phyloP scores from a whole-genome alignment of 208 protist genomes.

The Porcisia deanei region DNA sequence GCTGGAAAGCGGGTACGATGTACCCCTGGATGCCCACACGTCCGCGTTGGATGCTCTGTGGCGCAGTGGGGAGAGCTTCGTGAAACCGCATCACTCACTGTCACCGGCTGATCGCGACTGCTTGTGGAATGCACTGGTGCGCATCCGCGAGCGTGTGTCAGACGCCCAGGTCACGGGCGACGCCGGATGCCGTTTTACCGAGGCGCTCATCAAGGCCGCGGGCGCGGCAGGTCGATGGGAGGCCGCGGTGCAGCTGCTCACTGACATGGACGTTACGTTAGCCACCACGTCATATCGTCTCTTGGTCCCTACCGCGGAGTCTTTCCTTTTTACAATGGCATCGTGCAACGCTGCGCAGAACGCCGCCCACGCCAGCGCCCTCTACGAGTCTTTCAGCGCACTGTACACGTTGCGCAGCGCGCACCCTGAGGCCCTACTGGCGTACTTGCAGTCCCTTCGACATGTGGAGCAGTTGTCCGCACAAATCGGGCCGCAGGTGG shows the following conservation, averaged over 20 bases:
- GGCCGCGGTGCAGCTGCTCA: slow-evolving; percentile 49
- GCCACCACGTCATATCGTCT: slow-evolving; percentile 46
- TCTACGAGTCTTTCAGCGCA: slow-evolving; percentile 36
- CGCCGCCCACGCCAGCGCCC: slow-evolving; percentile 48
- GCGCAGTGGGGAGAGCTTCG: slow-evolving; percentile 69
- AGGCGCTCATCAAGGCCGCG: slow-evolving; percentile 69
- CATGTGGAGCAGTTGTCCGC: slow-evolving; percentile 39
- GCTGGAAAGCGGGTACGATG: slow-evolving; percentile 51
- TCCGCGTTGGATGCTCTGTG: slow-evolving; percentile 83
- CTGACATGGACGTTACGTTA: slow-evolving; percentile 42
- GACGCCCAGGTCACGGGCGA: slow-evolving; percentile 56
- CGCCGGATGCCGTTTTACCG: slow-evolving; percentile 74
- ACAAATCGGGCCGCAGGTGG: slow-evolving; percentile 39
- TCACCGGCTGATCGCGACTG: slow-evolving; percentile 26
- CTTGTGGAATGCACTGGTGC: slow-evolving; percentile 38
- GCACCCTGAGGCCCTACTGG: slow-evolving; percentile 70
- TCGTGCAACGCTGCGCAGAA: slow-evolving; percentile 62
- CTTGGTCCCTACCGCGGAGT: slow-evolving; percentile 76
- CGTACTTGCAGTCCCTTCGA: slow-evolving; percentile 72
- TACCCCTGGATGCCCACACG: slow-evolving; percentile 60
- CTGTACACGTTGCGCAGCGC: slow-evolving; percentile 57
- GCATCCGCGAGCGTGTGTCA: slow-evolving; percentile 32
- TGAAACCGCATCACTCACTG: slow-evolving; percentile 34
- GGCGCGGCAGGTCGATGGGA: slow-evolving; percentile 60
- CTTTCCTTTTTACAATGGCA: slow-evolving; percentile 70